Evolutionary conservation across 2,329 filamentous ascomycete genomes (phyloP).

Genomic region (Rhinocladiella mackenziei): DNA sequence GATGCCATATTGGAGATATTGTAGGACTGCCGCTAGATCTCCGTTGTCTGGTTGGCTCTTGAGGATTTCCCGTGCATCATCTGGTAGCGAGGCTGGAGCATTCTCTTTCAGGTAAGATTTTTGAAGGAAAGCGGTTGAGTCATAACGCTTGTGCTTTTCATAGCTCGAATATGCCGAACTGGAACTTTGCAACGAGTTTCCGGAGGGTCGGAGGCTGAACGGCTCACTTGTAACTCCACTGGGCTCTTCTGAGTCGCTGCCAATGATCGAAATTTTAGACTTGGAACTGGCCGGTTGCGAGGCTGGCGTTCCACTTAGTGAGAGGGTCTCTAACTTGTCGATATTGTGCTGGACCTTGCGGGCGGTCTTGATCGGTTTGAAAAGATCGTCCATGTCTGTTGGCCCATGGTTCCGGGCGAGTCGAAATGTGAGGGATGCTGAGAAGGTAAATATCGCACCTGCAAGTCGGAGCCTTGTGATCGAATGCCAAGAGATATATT

Average conservation of each 20-base stretch:
- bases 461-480: too few relatives aligned
- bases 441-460: too few relatives aligned
- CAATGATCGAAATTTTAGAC: slow-evolving; percentile 24
- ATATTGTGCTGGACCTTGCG: slow-evolving; percentile 48
- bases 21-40: slow-evolving; percentile 51
- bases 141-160: slow-evolving; percentile 18
- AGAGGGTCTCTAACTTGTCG: slow-evolving; percentile 38
- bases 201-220: slow-evolving; percentile 18
- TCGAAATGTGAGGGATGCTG: too few relatives aligned
- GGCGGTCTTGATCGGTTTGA: slow-evolving; percentile 51
- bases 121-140: slow-evolving; percentile 26
- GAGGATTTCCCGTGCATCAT: slow-evolving; percentile 57
- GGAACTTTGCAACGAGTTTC: slow-evolving; percentile 35
- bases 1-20: slow-evolving; percentile 46
- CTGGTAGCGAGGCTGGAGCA: slow-evolving; percentile 30
- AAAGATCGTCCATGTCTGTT: slow-evolving; percentile 52
- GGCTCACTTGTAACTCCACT: slow-evolving; percentile 10
- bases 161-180: slow-evolving; percentile 17
- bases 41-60: slow-evolving; percentile 61
- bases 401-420: slow-evolving; percentile 13
- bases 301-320: slow-evolving; percentile 17
- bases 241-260: slow-evolving; percentile 11
- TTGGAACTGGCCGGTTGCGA: slow-evolving; percentile 12
- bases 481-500: too few relatives aligned
- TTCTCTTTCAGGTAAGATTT: slow-evolving; percentile 24